Conservation (phyloP, 2,329 filamentous ascomycete genomes). For the Parastagonospora avenae region DNA sequence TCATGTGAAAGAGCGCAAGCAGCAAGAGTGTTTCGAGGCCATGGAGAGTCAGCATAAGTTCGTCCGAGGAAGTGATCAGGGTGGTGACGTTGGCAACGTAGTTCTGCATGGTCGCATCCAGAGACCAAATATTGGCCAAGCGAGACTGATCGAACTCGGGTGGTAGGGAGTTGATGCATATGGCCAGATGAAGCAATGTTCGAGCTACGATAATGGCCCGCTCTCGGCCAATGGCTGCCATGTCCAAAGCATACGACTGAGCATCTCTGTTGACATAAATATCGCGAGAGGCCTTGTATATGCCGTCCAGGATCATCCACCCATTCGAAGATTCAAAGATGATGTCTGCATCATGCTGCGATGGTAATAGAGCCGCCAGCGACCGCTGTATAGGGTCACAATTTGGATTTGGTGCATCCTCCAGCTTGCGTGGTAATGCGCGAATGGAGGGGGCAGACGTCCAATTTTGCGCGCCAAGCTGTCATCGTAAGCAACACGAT, state of each 20-base stretch:
- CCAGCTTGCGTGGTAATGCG: conserved; percentile 24
- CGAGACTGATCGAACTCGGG: conserved; percentile 37
- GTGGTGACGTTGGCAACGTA: conserved; percentile 39
- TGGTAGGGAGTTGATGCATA: conserved; percentile 41
- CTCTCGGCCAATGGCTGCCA: conserved; percentile 35
- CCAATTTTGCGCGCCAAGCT: conserved; percentile 41
- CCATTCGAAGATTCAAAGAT: conserved; percentile 45
- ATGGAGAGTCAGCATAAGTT: conserved; percentile 42
- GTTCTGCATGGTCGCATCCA: conserved; percentile 40
- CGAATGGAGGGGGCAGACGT: conserved; percentile 35
- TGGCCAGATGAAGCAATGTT: conserved; percentile 41
- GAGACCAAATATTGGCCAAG: conserved; percentile 36
- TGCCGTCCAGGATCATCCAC: conserved; percentile 39
- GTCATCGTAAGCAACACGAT: conserved; percentile 13
- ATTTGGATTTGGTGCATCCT: conserved; percentile 8
- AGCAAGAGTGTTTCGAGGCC: conserved; percentile 41
- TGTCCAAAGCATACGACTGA: conserved; percentile 40
- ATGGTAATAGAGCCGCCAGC: conserved; percentile 37
- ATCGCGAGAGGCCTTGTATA: conserved; percentile 36
- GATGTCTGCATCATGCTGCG: conserved; percentile 43
- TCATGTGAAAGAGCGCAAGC: conserved; percentile 37
- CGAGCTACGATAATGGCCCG: conserved; percentile 39
- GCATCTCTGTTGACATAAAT: conserved; percentile 39
- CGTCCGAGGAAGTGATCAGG: conserved; percentile 38
- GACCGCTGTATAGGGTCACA: conserved; percentile 27